Base-by-base conservation (phyloP, 305 asterid genomes). In the Striga hermonthica region DNA sequence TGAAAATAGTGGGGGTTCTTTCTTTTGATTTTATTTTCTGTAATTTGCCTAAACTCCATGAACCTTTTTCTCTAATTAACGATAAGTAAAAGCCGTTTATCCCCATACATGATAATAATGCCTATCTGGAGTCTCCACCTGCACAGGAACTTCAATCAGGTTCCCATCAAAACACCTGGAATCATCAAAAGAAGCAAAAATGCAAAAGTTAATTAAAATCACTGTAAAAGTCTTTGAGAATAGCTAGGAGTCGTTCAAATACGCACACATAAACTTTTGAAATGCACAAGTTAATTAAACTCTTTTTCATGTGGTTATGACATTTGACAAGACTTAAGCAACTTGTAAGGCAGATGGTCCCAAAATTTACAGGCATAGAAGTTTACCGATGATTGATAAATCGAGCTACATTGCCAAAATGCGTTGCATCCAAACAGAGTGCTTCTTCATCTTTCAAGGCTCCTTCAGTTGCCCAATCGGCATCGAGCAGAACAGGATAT, bases 341-440 rank as follows among this genome's bases (percentile, higher is more conserved):
- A n/a, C n/a, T n/a, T n/a, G n/a, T n/a, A n/a, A n/a, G n/a, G n/a
- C n/a, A n/a, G n/a, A n/a, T n/a, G n/a, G n/a, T n/a, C n/a, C n/a
- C n/a, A n/a, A n/a, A 22, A 2, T 6, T 12, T 14, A 50, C 14
- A 3, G 8, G 38, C 1, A 22, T 16, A 22, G 67, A 60, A 72
- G 73, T 74, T 69, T 31, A 86, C 98, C 92, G 81, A 69, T 91
- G 98, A 76, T 91, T 91, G 65, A 91, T 84, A 72, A 91, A 91
- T 75, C 98, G 81, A 40, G 91, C 95, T 37, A 91, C 82, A 47
- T 91, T 91, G n/a, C 98, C 98, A 60, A 71, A 91, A 58, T 79
- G 43, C 10, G 96, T 89, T 34, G 95, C 95, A 65, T 89, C 96
- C 85, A 91, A 76, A 76, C 98, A 91, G 41, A 91, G 96, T 11